Percentiles rank a stretch among this genome's conserved stretches.
phyloP scores from a whole-genome alignment of 2,329 filamentous ascomycete genomes.

The Penicillium hordei region DNA sequence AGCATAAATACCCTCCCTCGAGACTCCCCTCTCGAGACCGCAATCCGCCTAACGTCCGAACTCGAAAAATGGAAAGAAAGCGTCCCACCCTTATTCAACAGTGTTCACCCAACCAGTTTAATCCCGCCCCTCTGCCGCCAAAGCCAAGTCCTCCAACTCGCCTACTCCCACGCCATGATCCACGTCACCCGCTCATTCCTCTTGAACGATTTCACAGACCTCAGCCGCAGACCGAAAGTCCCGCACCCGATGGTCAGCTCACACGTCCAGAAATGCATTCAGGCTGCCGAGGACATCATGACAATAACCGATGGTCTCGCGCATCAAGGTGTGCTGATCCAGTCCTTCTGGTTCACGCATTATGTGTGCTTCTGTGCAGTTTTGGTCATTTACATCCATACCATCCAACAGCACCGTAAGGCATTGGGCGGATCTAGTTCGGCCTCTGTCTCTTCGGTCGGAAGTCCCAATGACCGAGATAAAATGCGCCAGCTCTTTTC shows the following conservation, averaged over 20 bases:
- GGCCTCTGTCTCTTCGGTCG: slow-evolving; percentile 19
- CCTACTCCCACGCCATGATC: slow-evolving; percentile 42
- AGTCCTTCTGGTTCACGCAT: slow-evolving; percentile 47
- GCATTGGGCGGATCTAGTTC: slow-evolving; percentile 5
- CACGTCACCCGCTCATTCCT: slow-evolving; percentile 41
- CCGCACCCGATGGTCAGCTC: slow-evolving; percentile 35
- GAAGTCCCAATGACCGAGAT: slow-evolving; percentile 21
- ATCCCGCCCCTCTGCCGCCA: slow-evolving; percentile 41
- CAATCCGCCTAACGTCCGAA: slow-evolving; percentile 35
- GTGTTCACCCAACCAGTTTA: slow-evolving; percentile 37
- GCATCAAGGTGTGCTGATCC: slow-evolving; percentile 37
- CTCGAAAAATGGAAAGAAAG: slow-evolving; percentile 40
- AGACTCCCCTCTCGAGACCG: slow-evolving; percentile 34
- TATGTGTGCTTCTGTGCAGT: slow-evolving; percentile 46
- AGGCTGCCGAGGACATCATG: slow-evolving; percentile 45
- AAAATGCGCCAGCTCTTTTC: slow-evolving; percentile 38
- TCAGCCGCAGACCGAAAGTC: slow-evolving; percentile 32
- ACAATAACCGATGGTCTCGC: slow-evolving; percentile 38
- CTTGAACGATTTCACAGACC: slow-evolving; percentile 39
- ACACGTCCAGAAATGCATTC: slow-evolving; percentile 46
- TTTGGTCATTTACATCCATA: slow-evolving; percentile 44
- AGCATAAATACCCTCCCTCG: slow-evolving; percentile 35
- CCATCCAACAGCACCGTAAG: slow-evolving; percentile 41
- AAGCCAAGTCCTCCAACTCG: slow-evolving; percentile 41
- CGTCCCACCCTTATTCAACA: slow-evolving; percentile 38